phyloP scores from a whole-genome alignment of 2,329 filamentous ascomycete species.

The Raffaelea albimanens region DNA sequence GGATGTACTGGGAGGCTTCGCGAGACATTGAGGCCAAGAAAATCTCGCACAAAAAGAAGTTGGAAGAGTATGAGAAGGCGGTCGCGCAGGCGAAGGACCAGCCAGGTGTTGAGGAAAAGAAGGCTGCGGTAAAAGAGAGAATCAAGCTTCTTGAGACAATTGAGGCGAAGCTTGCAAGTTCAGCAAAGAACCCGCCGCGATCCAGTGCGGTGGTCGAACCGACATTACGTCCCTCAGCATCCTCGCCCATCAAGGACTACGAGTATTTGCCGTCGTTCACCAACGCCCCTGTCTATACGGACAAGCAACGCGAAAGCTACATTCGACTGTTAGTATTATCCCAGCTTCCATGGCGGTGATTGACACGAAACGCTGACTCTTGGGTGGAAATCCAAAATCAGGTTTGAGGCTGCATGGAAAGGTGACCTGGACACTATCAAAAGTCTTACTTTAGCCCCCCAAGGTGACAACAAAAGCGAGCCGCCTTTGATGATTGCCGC shows the following conservation, averaged over 20 bases:
- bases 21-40: constrained; percentile 25
- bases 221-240: too few species aligned
- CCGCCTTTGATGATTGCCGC: constrained; percentile 57
- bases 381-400: constrained; percentile 18
- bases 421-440: constrained; percentile 62
- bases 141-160: constrained; percentile 44
- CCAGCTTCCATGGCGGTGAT: too few species aligned
- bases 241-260: constrained; percentile 29
- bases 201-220: not conserved
- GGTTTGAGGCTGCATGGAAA: constrained; percentile 64
- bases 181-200: too few species aligned
- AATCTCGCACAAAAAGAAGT: constrained; percentile 21
- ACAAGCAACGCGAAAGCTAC: constrained; percentile 35
- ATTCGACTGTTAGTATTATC: not conserved
- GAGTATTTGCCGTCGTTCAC: constrained; percentile 41
- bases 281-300: constrained; percentile 44
- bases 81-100: constrained; percentile 19
- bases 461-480: constrained; percentile 42
- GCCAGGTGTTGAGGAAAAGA: constrained; percentile 42
- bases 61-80: constrained; percentile 24
- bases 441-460: constrained; percentile 48
- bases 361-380: too few species aligned
- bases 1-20: constrained; percentile 46
- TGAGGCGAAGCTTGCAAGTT: constrained; percentile 39
- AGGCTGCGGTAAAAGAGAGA: constrained; percentile 39